These are phyloP conservation scores for Sonneratia caseolaris DNA, from an alignment of 345 rosid species.

Conservation along the genomic window DNA sequence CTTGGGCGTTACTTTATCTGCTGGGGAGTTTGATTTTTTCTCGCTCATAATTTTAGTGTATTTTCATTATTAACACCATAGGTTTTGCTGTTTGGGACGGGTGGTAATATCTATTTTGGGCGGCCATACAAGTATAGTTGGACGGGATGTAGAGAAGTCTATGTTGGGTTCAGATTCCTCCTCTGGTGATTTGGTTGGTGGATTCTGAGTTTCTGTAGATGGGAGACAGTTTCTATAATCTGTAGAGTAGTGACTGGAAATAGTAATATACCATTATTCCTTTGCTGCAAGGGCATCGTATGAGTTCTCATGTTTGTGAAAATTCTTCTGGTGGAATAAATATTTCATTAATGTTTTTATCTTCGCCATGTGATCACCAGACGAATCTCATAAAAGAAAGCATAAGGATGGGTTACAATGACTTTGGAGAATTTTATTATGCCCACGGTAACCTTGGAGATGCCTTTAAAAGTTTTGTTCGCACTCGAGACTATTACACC, in stretches of 20 bases:
- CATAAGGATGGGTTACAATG: constrained; percentile 96
- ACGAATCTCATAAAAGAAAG: constrained; percentile 97
- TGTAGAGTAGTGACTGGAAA: background rate
- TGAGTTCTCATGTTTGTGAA: background rate
- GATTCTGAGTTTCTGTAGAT: no score
- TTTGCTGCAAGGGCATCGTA: background rate
- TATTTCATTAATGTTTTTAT: background rate
- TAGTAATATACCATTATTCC: background rate
- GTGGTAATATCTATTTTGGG: no score
- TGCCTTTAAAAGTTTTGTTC: constrained; percentile 76
- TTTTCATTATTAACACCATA: no score
- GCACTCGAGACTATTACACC: constrained; percentile 95
- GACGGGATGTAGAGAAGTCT: no score
- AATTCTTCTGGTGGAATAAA: background rate
- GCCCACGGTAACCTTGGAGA: constrained; percentile 82
- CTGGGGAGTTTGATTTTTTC: no score
- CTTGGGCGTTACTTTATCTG: no score
- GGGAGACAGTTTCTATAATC: no score
- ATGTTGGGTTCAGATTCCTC: no score
- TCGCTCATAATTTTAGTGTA: no score
- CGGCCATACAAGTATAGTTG: no score
- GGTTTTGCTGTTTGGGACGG: no score
- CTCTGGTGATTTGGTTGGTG: no score
- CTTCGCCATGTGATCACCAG: constrained; percentile 27
- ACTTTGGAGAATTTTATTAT: constrained; percentile 91